Base-by-base conservation (phyloP, 108 stramenopile genomes). In the Aurantiochytrium sp. region DNA sequence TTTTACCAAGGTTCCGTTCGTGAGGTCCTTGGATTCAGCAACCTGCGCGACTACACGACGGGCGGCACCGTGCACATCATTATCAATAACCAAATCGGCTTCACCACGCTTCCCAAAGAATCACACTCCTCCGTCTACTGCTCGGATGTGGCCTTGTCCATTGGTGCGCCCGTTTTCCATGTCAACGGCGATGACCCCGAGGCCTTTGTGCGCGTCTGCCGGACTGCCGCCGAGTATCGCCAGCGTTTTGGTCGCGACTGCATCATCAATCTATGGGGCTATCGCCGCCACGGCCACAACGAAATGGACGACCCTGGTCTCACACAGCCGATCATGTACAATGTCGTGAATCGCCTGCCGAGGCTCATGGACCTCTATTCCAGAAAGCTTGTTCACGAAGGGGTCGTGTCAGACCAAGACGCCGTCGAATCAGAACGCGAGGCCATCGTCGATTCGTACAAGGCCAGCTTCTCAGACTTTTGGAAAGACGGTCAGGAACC, bases 31-130 rank as follows among this genome's bases (percentile, higher is more conserved):
- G 97, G 97, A 73, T 87, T 99, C 91, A 95, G 96, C 4, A 91
- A 94, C 16, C 94, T 94, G 19, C 92, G 92, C 12, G 98, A 98
- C 90, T 99, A 97, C 91, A 92, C 94, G 87, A 96, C 96, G 29
- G 99, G 99, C 12, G 99, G 99, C n/a, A 99, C 98, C 59, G 97
- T 99, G 90, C 99, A 99, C 91, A 97, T 99, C 72, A 95, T 99
- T 91, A 97, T 98, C 43, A 99, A 99, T 93, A 99, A 99, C 91
- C 98, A 98, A 92, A 96, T 99, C 91, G 99, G 98, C 21, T 99
- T 98, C 95, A 99, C 99, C 12, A 98, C 98, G 49, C 96, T 97
- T 90, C 98, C 97, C 42, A 93, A 95, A 88, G 94, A 98, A 90
- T 96, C 96, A 72, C 97, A 98, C 19, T 97, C 97, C 6, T 98